Evolutionary conservation across 495 filamentous ascomycete genomes (phyloP).

Genomic region (Lentithecium fluviatile): DNA sequence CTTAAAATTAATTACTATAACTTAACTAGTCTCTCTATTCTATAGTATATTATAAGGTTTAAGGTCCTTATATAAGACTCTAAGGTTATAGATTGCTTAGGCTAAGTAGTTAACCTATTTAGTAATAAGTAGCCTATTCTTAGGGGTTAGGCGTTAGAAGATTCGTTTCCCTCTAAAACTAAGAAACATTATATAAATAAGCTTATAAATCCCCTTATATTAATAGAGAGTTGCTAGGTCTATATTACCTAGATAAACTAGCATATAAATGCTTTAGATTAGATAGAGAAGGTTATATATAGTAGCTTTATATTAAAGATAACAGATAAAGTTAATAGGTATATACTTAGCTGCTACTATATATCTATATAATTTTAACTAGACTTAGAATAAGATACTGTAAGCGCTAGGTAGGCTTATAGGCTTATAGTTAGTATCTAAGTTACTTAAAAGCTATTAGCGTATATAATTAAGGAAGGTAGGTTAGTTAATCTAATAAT

Average conservation of each 20-base stretch:
- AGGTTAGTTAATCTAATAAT: constrained; percentile 24
- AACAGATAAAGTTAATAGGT: constrained; percentile 33
- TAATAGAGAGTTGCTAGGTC: constrained; percentile 40
- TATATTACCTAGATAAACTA: constrained; percentile 43
- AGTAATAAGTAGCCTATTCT: constrained; percentile 17
- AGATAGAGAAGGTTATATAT: constrained; percentile 42
- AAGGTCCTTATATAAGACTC: too few relatives aligned
- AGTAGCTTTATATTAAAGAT: constrained; percentile 38
- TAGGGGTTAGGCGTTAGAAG: constrained; percentile 7
- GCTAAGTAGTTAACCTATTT: too few relatives aligned
- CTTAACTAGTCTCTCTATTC: too few relatives aligned
- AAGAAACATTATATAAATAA: constrained; percentile 43
- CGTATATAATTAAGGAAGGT: too few relatives aligned
- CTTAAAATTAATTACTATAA: too few relatives aligned
- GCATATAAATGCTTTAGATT: constrained; percentile 43
- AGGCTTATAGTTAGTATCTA: constrained; percentile 21
- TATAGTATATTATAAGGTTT: too few relatives aligned
- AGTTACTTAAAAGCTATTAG: too few relatives aligned
- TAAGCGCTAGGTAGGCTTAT: constrained; percentile 44
- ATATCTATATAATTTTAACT: constrained; percentile 50
- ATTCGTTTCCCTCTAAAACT: constrained; percentile 40
- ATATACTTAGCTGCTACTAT: constrained; percentile 51
- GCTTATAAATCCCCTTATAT: constrained; percentile 41
- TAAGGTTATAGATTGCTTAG: too few relatives aligned
- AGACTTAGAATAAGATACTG: constrained; percentile 36